Evolutionary conservation across 2,329 filamentous ascomycete genomes (phyloP), one percentile per base, ranked within the genome.

Genomic region (Hypomyces rosellus): DNA sequence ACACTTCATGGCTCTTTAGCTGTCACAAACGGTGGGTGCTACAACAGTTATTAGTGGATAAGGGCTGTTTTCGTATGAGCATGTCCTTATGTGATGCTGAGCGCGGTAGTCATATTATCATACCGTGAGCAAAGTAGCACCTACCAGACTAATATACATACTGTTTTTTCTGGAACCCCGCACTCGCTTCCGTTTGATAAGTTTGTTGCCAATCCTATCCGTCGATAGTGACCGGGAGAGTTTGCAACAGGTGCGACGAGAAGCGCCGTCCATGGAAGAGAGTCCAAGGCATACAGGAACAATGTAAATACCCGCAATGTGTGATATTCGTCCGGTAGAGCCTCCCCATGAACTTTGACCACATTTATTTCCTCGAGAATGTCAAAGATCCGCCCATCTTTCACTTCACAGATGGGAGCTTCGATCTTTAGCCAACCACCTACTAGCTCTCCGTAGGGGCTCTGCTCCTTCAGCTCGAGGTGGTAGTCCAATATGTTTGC

Each of bases 91-190:
- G n/a, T n/a, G n/a, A n/a, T n/a, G n/a, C n/a, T n/a, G n/a, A n/a
- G n/a, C n/a, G n/a, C n/a, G n/a, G n/a, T n/a, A n/a, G n/a, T n/a
- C n/a, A n/a, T n/a, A n/a, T n/a, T n/a, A n/a, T n/a, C n/a, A n/a
- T n/a, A n/a, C n/a, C n/a, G n/a, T n/a, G n/a, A n/a, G n/a, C n/a
- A 20, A 20, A 30, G 25, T 2, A 30, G 9, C 2, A 30, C 25
- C 2, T 30, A 78, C 57, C 61, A 38, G 16, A 38, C 36, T 13
- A 38, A n/a, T n/a, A 38, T 13, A 38, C 36, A 38, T n/a, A n/a
- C 12, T n/a, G 14, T 8, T 13, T 38, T 38, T 9, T 38, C 36
- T 38, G 36, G 36, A 38, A 38, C 16, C n/a, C 8, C 3, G 12
- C 36, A 38, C 16, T 13, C 36, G 14, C 12, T 38, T n/a, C 6